Conservation (phyloP, 768 basidiomycete species). For the Tricholoma flavovirens region DNA sequence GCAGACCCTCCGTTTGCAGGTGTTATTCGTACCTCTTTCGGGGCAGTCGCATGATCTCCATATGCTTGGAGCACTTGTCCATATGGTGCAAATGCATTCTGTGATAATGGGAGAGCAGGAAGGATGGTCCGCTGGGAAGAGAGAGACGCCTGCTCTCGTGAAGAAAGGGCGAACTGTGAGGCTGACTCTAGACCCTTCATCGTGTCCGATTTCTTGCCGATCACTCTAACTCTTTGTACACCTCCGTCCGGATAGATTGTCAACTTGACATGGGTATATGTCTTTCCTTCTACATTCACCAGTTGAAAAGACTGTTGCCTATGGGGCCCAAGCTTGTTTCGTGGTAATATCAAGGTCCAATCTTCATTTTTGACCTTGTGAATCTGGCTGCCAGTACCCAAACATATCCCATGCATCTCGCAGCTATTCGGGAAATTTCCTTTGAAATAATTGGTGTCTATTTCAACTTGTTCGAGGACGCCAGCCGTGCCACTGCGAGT, state of each 20-base stretch:
- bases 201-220: constrained; percentile 48
- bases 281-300: constrained; percentile 48
- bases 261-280: constrained; percentile 80
- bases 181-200: background rate
- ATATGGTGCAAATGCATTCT: constrained; percentile 82
- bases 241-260: constrained; percentile 96
- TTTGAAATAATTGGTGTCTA: constrained; percentile 94
- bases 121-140: constrained; percentile 24
- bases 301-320: constrained; percentile 86
- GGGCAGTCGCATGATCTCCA: constrained; percentile 55
- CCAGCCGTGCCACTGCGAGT: constrained; percentile 63
- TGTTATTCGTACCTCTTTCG: constrained; percentile 67
- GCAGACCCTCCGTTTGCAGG: constrained; percentile 88
- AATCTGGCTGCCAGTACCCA: constrained; percentile 25
- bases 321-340: constrained; percentile 83
- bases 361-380: constrained; percentile 33
- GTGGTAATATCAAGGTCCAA: constrained; percentile 74
- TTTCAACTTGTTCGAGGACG: constrained; percentile 68
- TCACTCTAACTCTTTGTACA: constrained; percentile 83
- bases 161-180: background rate
- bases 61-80: constrained; percentile 92
- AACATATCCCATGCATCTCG: constrained; percentile 62
- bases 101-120: constrained; percentile 67
- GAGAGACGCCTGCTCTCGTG: constrained; percentile 2
- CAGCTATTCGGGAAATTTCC: constrained; percentile 93